phyloP scores from a whole-genome alignment of 352 stramenopile species.

The Poterioochromonas sp. region DNA sequence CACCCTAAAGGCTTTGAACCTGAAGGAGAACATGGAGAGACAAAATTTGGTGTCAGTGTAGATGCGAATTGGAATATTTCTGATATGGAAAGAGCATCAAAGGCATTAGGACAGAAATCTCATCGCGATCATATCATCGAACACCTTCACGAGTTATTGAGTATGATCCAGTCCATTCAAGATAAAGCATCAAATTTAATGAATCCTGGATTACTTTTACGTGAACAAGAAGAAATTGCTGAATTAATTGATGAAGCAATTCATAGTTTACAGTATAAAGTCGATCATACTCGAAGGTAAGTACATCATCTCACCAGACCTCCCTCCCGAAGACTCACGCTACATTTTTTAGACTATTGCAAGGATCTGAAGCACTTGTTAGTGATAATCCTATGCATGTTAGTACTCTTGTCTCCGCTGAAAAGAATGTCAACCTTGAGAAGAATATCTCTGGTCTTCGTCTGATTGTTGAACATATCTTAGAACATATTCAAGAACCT shows the following conservation, averaged over 20 bases:
- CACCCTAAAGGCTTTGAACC: neutral
- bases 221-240: neutral
- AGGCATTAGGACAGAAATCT: neutral
- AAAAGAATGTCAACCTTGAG: neutral
- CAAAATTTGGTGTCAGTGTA: too few species aligned
- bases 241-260: neutral
- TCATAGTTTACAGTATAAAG: constrained; percentile 19
- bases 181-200: neutral
- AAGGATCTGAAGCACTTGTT: neutral
- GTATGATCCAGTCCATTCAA: neutral
- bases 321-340: too few species aligned
- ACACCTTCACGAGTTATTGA: neutral
- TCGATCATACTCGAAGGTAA: neutral
- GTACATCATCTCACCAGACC: too few species aligned
- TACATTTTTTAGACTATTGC: constrained; percentile 16
- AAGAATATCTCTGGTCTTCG: neutral
- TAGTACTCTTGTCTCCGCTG: neutral
- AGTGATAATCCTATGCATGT: neutral
- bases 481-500: constrained; percentile 17
- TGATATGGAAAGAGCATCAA: neutral
- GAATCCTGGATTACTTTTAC: neutral
- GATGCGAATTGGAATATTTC: neutral
- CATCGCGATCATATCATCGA: neutral
- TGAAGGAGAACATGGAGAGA: neutral
- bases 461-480: neutral